A percentile compares a stretch with the other conserved stretches of the same genome.
These are phyloP conservation scores for Cladosporium sp. DNA, from an alignment of 2,329 filamentous ascomycete species.

Conservation along the genomic window DNA sequence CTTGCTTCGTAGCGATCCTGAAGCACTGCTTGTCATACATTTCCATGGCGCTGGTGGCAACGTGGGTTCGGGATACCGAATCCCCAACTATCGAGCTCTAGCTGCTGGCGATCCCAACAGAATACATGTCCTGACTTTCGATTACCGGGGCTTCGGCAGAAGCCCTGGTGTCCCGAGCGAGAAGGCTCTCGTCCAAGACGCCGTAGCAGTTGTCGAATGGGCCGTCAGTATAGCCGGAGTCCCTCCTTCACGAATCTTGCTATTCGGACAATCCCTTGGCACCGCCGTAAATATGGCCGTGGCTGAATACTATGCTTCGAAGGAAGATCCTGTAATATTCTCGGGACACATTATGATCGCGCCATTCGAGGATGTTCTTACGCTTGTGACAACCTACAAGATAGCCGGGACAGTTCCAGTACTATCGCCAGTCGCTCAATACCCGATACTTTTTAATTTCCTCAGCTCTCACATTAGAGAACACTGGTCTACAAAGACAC, in stretches of 20 bases:
- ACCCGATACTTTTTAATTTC: constrained; percentile 44
- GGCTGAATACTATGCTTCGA: constrained; percentile 40
- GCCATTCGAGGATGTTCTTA: constrained; percentile 53
- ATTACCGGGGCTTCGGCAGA: constrained; percentile 59
- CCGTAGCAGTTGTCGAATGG: constrained; percentile 51
- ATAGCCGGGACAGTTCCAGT: constrained; percentile 53
- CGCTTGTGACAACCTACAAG: constrained; percentile 54
- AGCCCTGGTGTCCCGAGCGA: constrained; percentile 54
- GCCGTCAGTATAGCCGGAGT: constrained; percentile 50
- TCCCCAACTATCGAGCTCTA: constrained; percentile 54
- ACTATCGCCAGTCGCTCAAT: constrained; percentile 47
- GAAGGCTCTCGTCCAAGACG: constrained; percentile 51
- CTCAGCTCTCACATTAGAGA: constrained; percentile 46
- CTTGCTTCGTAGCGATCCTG: constrained; percentile 59
- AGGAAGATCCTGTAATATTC: constrained; percentile 45
- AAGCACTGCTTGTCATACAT: constrained; percentile 60
- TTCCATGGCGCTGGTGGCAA: constrained; percentile 57
- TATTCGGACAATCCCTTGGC: constrained; percentile 58
- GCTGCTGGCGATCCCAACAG: constrained; percentile 48
- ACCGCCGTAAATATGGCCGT: constrained; percentile 50
- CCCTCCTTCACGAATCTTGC: constrained; percentile 51
- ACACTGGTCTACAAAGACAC: constrained; percentile 49
- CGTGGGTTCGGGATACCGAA: constrained; percentile 52
- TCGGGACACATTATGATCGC: constrained; percentile 54
- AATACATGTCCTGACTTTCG: constrained; percentile 56